Percentiles rank a stretch among this genome's conserved stretches.
These are phyloP conservation scores for Malassezia equina DNA, from an alignment of 1,284 basidiomycete genomes.

Conservation along the genomic window DNA sequence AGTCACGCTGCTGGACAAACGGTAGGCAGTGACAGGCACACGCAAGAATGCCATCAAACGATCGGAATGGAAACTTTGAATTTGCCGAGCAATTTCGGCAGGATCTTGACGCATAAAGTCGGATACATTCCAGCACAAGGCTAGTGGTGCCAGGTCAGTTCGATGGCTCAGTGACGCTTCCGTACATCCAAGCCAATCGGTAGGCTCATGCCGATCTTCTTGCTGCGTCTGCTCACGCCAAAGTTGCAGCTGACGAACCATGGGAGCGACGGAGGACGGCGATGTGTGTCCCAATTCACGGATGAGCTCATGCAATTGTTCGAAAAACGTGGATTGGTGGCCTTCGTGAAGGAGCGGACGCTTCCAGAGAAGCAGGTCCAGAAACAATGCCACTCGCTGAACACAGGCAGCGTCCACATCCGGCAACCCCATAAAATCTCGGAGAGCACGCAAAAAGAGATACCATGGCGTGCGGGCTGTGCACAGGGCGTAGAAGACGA, in stretches of 20 bases:
- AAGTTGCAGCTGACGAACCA: conserved; percentile 2
- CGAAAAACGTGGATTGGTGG: conserved; percentile 5
- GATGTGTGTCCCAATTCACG: not conserved
- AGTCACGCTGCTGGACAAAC: conserved; percentile 15
- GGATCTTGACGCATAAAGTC: conserved; percentile 33
- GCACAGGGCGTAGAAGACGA: conserved; percentile 11
- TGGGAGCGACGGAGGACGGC: not conserved
- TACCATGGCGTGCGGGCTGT: conserved; percentile 7
- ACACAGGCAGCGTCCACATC: not conserved
- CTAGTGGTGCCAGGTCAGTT: not conserved
- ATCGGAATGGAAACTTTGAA: conserved; percentile 37
- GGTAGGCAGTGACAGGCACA: conserved; percentile 14
- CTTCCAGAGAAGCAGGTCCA: conserved; percentile 16
- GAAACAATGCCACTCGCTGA: conserved; percentile 4
- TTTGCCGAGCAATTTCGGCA: conserved; percentile 41
- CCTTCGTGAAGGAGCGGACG: conserved; percentile 7
- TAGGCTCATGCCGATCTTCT: not conserved
- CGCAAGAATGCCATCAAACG: conserved; percentile 19
- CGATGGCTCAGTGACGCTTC: not conserved
- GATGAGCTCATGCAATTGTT: not conserved
- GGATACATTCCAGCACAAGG: conserved; percentile 9
- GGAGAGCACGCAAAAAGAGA: conserved; percentile 4
- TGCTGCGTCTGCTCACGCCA: conserved; percentile 4
- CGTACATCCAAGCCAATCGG: conserved; percentile 1
- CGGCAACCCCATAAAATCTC: not conserved